phyloP scores from a whole-genome alignment of 768 basidiomycete genomes.

The Lactarius sanguifluus region DNA sequence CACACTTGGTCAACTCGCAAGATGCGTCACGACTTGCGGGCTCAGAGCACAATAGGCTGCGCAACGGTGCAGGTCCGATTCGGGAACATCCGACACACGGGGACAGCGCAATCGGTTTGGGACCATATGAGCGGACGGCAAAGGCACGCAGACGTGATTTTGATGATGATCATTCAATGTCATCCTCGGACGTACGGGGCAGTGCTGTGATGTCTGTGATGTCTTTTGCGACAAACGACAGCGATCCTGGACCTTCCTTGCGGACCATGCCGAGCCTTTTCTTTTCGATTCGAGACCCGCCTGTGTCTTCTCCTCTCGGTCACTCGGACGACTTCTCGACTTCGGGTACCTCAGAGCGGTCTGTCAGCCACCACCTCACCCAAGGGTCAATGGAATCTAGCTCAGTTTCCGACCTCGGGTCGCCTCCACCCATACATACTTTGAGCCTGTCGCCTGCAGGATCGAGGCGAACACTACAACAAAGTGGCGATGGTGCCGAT shows the following conservation, averaged over 20 bases:
- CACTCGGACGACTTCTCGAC: constrained; percentile 67
- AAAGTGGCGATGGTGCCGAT: constrained; percentile 30
- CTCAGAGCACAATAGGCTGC: constrained; percentile 37
- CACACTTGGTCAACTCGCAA: constrained; percentile 39
- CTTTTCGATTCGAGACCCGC: constrained; percentile 72
- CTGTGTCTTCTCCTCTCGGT: constrained; percentile 71
- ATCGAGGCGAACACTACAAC: constrained; percentile 34
- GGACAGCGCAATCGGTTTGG: constrained; percentile 19
- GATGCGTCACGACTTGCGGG: constrained; percentile 23
- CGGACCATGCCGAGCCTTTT: constrained; percentile 62
- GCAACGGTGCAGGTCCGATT: constrained; percentile 63
- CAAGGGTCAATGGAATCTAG: constrained; percentile 67
- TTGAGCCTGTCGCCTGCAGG: constrained; percentile 68
- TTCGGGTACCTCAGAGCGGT: constrained; percentile 77
- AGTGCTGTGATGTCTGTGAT: constrained; percentile 71
- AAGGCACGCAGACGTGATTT: constrained; percentile 82
- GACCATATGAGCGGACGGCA: constrained; percentile 62
- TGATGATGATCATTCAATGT: constrained; percentile 91
- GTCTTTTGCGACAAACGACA: constrained; percentile 82
- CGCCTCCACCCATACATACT: constrained; percentile 74
- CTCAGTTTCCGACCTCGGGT: constrained; percentile 61
- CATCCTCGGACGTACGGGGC: constrained; percentile 81
- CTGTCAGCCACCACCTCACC: constrained; percentile 70
- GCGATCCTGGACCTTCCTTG: constrained; percentile 76
- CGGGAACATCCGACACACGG: constrained; percentile 41